phyloP scores from a whole-genome alignment of 1,284 basidiomycete species.

The Heterobasidion annosum region DNA sequence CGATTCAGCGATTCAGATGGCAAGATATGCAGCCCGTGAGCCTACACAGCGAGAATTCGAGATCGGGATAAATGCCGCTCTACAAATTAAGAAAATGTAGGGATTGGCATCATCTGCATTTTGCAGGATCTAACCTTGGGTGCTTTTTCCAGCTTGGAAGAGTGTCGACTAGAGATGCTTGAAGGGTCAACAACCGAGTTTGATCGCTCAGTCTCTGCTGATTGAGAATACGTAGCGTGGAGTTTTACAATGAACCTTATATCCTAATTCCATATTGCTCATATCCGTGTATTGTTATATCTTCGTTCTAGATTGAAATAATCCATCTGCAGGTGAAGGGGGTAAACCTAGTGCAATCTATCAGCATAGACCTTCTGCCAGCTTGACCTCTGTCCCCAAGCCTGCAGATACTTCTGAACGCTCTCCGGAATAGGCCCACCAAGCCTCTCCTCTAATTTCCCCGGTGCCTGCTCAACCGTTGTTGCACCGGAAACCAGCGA shows the following conservation, averaged over 20 bases:
- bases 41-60: conserved; percentile 65
- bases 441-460: conserved; percentile 30
- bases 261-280: background rate
- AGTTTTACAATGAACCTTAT: background rate
- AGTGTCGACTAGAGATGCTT: conserved; percentile 53
- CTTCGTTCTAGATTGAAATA: background rate
- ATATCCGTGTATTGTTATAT: background rate
- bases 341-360: background rate
- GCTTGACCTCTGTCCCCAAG: conserved; percentile 47
- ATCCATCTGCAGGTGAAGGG: too few species aligned
- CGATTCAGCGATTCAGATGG: conserved; percentile 70
- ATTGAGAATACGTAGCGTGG: too few species aligned
- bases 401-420: conserved; percentile 33
- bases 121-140: background rate
- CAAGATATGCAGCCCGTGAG: conserved; percentile 53
- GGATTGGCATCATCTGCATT: conserved; percentile 11
- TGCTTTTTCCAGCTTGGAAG: conserved; percentile 35
- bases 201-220: conserved; percentile 6
- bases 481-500: conserved; percentile 2
- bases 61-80: conserved; percentile 53
- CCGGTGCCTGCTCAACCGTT: conserved; percentile 16
- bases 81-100: conserved; percentile 50
- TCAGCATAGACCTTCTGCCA: conserved; percentile 47
- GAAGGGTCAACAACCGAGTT: conserved; percentile 40
- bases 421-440: conserved; percentile 29